Evolutionary conservation across 2,329 filamentous ascomycete species (phyloP).

Genomic region (Microcera coccophila): DNA sequence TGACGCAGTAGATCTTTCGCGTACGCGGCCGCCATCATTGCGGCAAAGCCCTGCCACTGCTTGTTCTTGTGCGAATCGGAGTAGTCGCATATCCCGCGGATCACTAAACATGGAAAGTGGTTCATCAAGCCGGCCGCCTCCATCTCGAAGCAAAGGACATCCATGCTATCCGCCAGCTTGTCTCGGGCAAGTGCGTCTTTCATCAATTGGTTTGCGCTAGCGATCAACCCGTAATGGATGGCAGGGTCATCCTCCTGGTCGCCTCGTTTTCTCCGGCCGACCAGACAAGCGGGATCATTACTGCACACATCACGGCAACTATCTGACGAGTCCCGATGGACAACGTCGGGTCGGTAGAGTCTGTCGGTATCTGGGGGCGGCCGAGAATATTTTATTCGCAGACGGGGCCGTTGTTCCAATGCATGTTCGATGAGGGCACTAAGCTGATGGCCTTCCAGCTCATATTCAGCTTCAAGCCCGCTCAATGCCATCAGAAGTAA

Average conservation of each 20-base stretch:
- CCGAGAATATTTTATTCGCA: background rate
- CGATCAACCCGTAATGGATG: constrained; percentile 20
- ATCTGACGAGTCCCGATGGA: constrained; percentile 3
- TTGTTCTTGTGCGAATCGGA: too few relatives aligned
- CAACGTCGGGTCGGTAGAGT: constrained; percentile 6
- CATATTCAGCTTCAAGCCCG: background rate
- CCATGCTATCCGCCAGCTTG: background rate
- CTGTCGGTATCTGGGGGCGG: background rate
- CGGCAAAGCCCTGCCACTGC: constrained; percentile 29
- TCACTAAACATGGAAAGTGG: constrained; percentile 29
- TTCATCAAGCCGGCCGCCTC: constrained; percentile 31
- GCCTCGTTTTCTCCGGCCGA: constrained; percentile 2
- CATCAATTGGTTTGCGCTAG: constrained; percentile 15
- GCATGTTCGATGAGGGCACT: background rate
- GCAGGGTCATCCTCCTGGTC: constrained; percentile 11
- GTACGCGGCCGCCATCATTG: constrained; percentile 30
- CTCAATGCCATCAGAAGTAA: background rate
- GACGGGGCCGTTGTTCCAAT: background rate
- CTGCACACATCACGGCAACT: constrained; percentile 5
- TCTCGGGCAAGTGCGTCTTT: constrained; percentile 19
- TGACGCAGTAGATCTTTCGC: constrained; percentile 21
- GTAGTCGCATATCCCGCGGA: constrained; percentile 36
- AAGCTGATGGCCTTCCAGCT: constrained; percentile 3
- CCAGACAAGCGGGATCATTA: background rate
- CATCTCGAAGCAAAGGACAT: constrained; percentile 22